Conservation (phyloP, 805 yeast genomes). For the Candida chilensis region DNA sequence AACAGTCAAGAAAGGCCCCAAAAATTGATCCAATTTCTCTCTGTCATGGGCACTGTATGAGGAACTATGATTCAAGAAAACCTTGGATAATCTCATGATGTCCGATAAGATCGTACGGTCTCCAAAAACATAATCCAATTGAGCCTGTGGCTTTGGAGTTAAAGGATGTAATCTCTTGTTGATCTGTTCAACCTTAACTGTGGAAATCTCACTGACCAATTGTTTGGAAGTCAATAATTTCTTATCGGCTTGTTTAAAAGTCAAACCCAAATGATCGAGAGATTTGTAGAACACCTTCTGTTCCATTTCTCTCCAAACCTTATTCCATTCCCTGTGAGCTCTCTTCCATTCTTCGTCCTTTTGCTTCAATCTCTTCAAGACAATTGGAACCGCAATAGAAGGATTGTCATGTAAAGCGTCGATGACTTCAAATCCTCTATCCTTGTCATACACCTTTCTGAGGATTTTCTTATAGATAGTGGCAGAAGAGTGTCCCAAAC, state of each 20-base stretch:
- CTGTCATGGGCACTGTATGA: slow-evolving; percentile 76
- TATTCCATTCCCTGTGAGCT: slow-evolving; percentile 97
- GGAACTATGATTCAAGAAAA: slow-evolving; percentile 58
- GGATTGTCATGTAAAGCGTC: slow-evolving; percentile 95
- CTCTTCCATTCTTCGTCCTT: slow-evolving; percentile 99
- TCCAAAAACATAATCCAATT: slow-evolving; percentile 49
- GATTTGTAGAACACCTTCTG: slow-evolving; percentile 91
- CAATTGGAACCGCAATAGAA: slow-evolving; percentile 89
- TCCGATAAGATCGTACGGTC: slow-evolving; percentile 71
- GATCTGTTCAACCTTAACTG: slow-evolving; percentile 86
- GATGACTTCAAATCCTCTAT: slow-evolving; percentile 92
- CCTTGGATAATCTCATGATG: slow-evolving; percentile 56
- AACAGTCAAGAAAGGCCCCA: slow-evolving; percentile 59
- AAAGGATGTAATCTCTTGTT: slow-evolving; percentile 80
- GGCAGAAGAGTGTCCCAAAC: slow-evolving; percentile 83
- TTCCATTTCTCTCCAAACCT: slow-evolving; percentile 97
- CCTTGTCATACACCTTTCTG: slow-evolving; percentile 86
- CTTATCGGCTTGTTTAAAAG: slow-evolving; percentile 95
- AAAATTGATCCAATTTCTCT: slow-evolving; percentile 63
- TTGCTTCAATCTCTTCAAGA: slow-evolving; percentile 85
- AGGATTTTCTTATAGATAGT: slow-evolving; percentile 92
- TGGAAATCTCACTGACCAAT: slow-evolving; percentile 82
- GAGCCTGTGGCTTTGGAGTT: slow-evolving; percentile 78
- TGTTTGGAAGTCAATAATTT: slow-evolving; percentile 86
- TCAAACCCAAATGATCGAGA: slow-evolving; percentile 88